phyloP scores from a whole-genome alignment of 352 stramenopile species.

The Phytophthora hybrid region DNA sequence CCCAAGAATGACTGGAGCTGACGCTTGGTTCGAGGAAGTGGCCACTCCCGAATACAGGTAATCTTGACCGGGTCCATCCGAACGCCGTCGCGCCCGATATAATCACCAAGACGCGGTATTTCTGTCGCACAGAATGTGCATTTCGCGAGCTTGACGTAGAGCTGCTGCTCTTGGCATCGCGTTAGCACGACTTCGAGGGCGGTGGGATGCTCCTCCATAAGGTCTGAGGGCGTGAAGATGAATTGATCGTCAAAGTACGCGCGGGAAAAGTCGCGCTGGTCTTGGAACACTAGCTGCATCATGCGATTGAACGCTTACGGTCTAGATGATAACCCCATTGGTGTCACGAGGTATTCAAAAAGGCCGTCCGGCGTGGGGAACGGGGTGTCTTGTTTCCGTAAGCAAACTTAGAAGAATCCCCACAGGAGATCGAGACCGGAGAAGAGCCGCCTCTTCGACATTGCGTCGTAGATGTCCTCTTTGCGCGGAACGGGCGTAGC shows the following conservation, averaged over 20 bases:
- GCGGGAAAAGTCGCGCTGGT: neutral
- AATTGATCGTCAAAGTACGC: conserved; percentile 18
- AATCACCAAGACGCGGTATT: too few species aligned
- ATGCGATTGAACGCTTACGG: conserved; percentile 4
- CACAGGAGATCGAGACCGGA: neutral
- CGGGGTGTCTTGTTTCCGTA: neutral
- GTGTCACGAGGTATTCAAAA: conserved; percentile 10
- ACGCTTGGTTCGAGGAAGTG: too few species aligned
- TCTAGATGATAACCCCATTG: neutral
- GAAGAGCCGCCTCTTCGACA: neutral
- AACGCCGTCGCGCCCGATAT: too few species aligned
- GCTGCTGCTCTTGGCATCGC: neutral
- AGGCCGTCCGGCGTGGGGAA: conserved; percentile 3
- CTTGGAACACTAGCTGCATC: neutral
- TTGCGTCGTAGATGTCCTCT: conserved; percentile 7
- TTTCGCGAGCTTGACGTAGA: conserved; percentile 23
- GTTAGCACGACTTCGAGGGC: neutral
- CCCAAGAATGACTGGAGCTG: too few species aligned
- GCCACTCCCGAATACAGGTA: too few species aligned
- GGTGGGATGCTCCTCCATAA: neutral
- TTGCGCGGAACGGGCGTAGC: neutral
- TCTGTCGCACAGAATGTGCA: conserved; percentile 1
- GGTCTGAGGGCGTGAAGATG: conserved; percentile 1
- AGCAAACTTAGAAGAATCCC: conserved; percentile 6
- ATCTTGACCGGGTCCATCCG: too few species aligned